These are phyloP conservation scores for Acacia acuminata DNA, from an alignment of 306 rosid genomes.

Conservation along the genomic window DNA sequence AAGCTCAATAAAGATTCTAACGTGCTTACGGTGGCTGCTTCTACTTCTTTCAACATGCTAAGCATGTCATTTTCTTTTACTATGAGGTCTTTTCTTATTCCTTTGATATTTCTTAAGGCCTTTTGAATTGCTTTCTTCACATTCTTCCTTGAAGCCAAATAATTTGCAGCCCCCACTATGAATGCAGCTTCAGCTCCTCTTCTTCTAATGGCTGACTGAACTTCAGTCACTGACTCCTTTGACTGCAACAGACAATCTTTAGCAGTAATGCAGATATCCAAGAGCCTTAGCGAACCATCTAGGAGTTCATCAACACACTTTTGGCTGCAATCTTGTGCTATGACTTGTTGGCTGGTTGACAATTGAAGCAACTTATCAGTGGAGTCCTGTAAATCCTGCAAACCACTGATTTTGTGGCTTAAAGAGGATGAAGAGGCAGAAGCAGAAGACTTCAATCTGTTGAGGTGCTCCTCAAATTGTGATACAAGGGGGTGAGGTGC, in stretches of 20 bases:
- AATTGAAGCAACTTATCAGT: constrained; percentile 33
- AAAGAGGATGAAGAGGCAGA: constrained; percentile 25
- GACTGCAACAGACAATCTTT: constrained; percentile 26
- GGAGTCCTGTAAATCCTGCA: constrained; percentile 33
- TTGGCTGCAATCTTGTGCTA: constrained; percentile 19
- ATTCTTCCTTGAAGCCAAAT: constrained; percentile 27
- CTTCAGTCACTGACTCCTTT: constrained; percentile 13
- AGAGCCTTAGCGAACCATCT: constrained; percentile 33
- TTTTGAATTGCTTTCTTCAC: constrained; percentile 17
- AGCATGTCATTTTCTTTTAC: constrained; percentile 6
- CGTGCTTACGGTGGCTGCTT: constrained; percentile 24
- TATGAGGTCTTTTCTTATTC: constrained; percentile 26
- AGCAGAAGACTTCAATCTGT: constrained; percentile 33
- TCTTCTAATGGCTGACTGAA: constrained; percentile 26
- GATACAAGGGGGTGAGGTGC: constrained; percentile 37
- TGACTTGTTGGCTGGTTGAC: constrained; percentile 24
- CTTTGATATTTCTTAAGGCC: constrained; percentile 18
- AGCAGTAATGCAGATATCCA: constrained; percentile 24
- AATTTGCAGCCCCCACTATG: constrained; percentile 10
- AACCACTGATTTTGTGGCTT: constrained; percentile 1
- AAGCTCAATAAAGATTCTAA: constrained; percentile 28
- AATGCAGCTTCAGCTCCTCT: neutral
- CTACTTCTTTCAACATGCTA: constrained; percentile 30
- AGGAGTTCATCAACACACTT: constrained; percentile 26
- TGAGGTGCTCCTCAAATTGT: constrained; percentile 37